A percentile compares a stretch with the other conserved stretches of the same genome.
Evolutionary conservation across 2,329 filamentous ascomycete species (phyloP).

Genomic region (Incumbomyces delicatus): DNA sequence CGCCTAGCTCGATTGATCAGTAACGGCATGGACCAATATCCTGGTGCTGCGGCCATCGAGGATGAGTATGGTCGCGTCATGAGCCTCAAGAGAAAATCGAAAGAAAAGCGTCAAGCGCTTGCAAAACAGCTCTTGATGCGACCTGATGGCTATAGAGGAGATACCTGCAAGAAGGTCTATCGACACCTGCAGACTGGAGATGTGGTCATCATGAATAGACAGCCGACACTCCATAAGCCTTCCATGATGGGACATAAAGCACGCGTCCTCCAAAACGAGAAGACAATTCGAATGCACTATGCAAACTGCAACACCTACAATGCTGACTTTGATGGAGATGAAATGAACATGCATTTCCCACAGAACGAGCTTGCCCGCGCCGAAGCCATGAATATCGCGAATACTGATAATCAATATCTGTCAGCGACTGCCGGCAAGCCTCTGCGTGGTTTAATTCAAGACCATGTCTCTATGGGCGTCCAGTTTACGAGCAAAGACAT

Average conservation of each 20-base stretch:
- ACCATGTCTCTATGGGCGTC: conserved; percentile 92
- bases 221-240: conserved; percentile 94
- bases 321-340: conserved; percentile 96
- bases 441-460: conserved; percentile 89
- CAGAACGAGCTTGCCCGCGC: conserved; percentile 91
- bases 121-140: conserved; percentile 89
- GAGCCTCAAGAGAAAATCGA: conserved; percentile 74
- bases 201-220: conserved; percentile 96
- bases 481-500: conserved; percentile 84
- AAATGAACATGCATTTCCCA: conserved; percentile 99
- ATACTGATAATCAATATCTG: conserved; percentile 95
- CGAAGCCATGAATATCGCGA: conserved; percentile 84
- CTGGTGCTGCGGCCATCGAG: conserved; percentile 86
- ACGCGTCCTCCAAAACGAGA: conserved; percentile 82
- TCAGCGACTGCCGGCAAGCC: conserved; percentile 90
- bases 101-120: conserved; percentile 76
- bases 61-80: conserved; percentile 90
- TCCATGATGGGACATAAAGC: conserved; percentile 98
- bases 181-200: conserved; percentile 93
- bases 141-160: conserved; percentile 63
- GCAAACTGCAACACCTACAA: conserved; percentile 99
- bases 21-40: conserved; percentile 89
- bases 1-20: conserved; percentile 94
- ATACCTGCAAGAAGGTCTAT: conserved; percentile 90
- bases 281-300: conserved; percentile 98